phyloP scores from a whole-genome alignment of 371 early-diverging fungal genomes.

The Lichtheimia ramosa region DNA sequence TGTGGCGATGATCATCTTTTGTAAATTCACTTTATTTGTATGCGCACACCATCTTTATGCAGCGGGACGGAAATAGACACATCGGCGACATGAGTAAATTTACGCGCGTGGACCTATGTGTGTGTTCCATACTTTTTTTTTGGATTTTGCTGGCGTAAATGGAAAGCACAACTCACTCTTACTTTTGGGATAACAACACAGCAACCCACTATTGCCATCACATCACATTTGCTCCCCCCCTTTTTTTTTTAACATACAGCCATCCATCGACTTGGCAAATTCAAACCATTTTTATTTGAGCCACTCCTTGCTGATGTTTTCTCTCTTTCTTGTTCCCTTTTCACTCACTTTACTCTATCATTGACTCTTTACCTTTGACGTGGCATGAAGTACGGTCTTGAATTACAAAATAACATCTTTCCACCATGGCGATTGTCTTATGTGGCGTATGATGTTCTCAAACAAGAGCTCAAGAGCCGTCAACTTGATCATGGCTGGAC shows the following conservation, averaged over 20 bases:
- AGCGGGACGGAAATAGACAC: no score
- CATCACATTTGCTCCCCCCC: constrained; percentile 1
- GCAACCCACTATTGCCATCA: background rate
- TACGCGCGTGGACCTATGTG: no score
- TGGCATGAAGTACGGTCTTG: constrained; percentile 44
- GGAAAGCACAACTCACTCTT: no score
- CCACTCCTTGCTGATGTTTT: background rate
- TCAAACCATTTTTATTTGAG: background rate
- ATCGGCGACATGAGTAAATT: no score
- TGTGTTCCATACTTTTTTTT: no score
- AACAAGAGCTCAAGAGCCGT: constrained; percentile 73
- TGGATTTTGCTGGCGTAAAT: no score
- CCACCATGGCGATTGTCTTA: constrained; percentile 87
- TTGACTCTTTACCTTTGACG: background rate
- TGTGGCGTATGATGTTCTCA: constrained; percentile 89
- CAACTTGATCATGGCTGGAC: constrained; percentile 52
- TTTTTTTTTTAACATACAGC: background rate
- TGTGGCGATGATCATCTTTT: no score
- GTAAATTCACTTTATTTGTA: no score
- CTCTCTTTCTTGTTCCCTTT: background rate
- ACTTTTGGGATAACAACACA: no score
- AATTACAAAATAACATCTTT: constrained; percentile 45
- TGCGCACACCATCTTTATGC: no score
- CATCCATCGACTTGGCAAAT: no score
- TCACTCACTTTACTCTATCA: background rate